Evolutionary conservation across 495 filamentous ascomycete species (phyloP), one percentile per base, ranked within the genome.

Genomic region (Hyaloscypha finlandica): DNA sequence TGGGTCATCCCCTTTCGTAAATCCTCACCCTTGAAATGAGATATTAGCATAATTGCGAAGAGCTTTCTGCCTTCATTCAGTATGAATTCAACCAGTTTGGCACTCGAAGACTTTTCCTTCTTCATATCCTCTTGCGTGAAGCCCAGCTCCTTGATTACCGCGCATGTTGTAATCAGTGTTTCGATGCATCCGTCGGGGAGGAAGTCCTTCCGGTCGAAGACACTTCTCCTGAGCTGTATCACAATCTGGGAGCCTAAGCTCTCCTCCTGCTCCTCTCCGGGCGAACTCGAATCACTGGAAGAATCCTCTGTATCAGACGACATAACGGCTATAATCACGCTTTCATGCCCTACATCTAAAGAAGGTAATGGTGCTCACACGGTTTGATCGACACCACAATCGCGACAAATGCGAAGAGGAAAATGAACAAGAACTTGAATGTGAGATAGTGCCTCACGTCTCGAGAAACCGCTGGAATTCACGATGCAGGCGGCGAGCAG

Each of bases 111-210:
- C 25, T 25, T 48, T 19, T 48, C 42, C 42, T 48, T 45, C 42
- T 37, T 37, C 12, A 37, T 8, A 37, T 4, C 42, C 30, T 16
- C n/a, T 60, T 35, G 62, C 30, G 22, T 25, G 1, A 33, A 6
- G n/a, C 16, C 62, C 19, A 58, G 54, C 37, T 65, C 56, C 8
- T 59, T 48, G n/a, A 54, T 59, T 16, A 59, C n/a, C 5, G 63
- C 52, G 2, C 12, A 19, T 39, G 5, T 2, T 42, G 59, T 54
- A 60, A 59, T 29, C 37, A 61, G 39, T 42, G 30, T 8, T 6
- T 53, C 56, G 16, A 66, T 45, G 6, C 59, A 57, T 68, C 65
- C 59, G 54, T 61, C 45, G 58, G 60, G 59, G 65, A 33, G 60
- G 48, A 61, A 37, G 42, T 48, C 42, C 1, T 19, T 4, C 42